Evolutionary conservation across 192 early-diverging fungal genomes (phyloP), one percentile per base, ranked within the genome.

Genomic region (Backusella westeae): DNA sequence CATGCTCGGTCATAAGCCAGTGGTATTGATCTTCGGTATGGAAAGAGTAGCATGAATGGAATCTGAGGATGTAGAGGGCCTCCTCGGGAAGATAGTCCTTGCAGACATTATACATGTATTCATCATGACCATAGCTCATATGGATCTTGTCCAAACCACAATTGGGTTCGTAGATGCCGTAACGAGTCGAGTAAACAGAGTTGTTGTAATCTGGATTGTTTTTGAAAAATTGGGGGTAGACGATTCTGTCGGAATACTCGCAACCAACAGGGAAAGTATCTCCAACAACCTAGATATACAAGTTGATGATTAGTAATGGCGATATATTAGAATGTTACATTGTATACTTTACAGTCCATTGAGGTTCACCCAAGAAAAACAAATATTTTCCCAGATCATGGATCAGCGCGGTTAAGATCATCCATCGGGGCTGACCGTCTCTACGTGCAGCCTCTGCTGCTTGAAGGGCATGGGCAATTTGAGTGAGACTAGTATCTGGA

Each of bases 221-320:
- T 21, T 67, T 63, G 53, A 87, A 86, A 44, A 73, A 85, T 5
- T 81, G 53, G 0, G 71, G 53, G 65, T 79, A 86, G 4, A 89
- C 85, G 19, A 89, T 87, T 39, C 83, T 81, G 19, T 53, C 26
- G 4, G 81, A 81, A 49, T 75, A 87, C 19, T 19, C 29, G 73
- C 86, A 87, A 12, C 88, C 88, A 6, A 89, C 87, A 23, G 87
- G 87, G 72, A 85, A 89, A 1, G 87, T 89, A 70, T 89, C 88
- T 10, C 81, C 84, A 19, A 85, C 86, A 52, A 81, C 78, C 70
- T 77, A 21, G 1, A 32, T 2, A 56, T 36, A 26, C 15, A 65
- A 41, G 29, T 4, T 52, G 0, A 35, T 17, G 67, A 49, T 34
- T 29, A 32, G 26, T 44, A 26, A 29, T 2, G 14, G 7, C 3